Base-by-base conservation (phyloP, 495 filamentous ascomycete genomes). In the Penicillium pulvis region DNA sequence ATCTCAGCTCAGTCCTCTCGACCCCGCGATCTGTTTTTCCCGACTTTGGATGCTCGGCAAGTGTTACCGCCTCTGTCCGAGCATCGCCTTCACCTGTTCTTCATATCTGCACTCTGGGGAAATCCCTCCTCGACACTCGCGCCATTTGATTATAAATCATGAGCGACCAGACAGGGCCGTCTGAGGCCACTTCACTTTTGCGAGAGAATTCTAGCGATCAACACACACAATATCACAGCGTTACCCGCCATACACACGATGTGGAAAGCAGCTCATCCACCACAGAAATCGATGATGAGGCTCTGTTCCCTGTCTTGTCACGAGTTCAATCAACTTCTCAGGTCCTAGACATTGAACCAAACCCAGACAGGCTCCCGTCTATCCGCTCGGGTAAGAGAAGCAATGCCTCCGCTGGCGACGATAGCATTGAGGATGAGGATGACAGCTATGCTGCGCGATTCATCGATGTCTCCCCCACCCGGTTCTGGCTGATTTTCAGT, bases 401-500 rank as follows among this genome's bases (percentile, higher is more conserved):
- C 45, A 49, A 57, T 54, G 54, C 28, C 30, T 56, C 64, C 44
- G 19, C 55, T 24, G 59, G 63, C 36, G 47, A 36, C 28, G 50
- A 19, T 19, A 44, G 39, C 9, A 31, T 47, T 8, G 45, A 41
- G n/a, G 50, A 53, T 20, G 69, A 71, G 31, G 59, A 57, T 12
- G 46, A 61, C 4, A 62, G 48, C 28, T 72, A 76, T 59, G 70
- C 68, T 7, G 65, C 69, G 1, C 66, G 71, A n/a, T 80, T 78
- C 55, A 71, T 78, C 46, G 76, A 79, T 48, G 75, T 82, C 14
- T 76, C 76, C 1, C 75, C 76, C 0, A 61, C 63, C 7, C 61
- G 70, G 50, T 86, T 86, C 61, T 81, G 82, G 75, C 55, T 82
- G 11, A 83, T 85, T 19, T 85, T 83, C 62, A 53, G 66, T 8